Evolutionary conservation across 805 yeast species (phyloP), one percentile per base, ranked within the genome.

Genomic region (Starmerella bacillaris): DNA sequence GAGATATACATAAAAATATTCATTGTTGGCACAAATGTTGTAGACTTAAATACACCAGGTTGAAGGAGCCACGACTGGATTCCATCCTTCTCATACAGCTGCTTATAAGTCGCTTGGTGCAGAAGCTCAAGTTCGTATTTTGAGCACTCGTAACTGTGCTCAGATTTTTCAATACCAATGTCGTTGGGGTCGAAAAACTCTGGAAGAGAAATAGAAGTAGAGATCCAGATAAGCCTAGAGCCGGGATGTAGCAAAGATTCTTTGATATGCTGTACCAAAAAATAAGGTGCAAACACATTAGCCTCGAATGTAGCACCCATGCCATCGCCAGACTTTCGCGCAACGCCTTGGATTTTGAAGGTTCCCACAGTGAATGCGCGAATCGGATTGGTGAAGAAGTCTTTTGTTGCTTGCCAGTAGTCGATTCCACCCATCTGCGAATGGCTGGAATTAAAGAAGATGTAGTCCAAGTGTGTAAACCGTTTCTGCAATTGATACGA

Each of bases 241-340:
- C 76, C 74, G 2, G 70, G 70, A 18, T 37, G 35, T 31, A 42
- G 38, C 14, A 42, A 34, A 9, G 34, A 20, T 17, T 19, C 36
- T 27, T 63, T 54, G 16, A 86, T 57, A 42, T 68, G 72, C 45
- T 77, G 78, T 36, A 84, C 64, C 35, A 89, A 59, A 54, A 74
- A 89, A 59, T 78, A 84, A 2, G 96, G 96, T 0, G 93, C 94
- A 58, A 89, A 80, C n/a, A 86, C 94, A 51, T 89, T 89, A 4
- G 89, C 92, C 56, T 89, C 93, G 60, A 86, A 89, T 3, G 83
- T 82, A 21, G 78, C 59, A 1, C 96, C 95, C 62, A 86, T 47
- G 0, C 70, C 83, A 55, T 89, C 98, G 11, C 16, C 35, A 1
- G 93, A 70, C 49, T 67, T 71, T 18, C 74, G 73, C 3, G 95